Evolutionary conservation across 192 early-diverging fungal species (phyloP).

Genomic region (Piromyces finnis): DNA sequence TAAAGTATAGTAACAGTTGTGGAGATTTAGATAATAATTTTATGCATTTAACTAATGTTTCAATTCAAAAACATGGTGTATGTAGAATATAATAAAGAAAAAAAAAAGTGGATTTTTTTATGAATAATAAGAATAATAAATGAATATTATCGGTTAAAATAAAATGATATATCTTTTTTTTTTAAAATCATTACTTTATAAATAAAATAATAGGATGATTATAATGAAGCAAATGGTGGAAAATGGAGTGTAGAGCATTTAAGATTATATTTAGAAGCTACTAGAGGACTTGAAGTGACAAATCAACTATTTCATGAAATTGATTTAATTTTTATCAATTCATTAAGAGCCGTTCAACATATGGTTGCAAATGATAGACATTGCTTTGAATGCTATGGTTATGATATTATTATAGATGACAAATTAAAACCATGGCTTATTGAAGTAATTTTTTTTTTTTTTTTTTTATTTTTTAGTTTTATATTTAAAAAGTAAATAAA

Average conservation of each 20-base stretch:
- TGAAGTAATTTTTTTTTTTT: conserved; percentile 15
- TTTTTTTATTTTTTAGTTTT: background rate
- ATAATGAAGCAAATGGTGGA: conserved; percentile 36
- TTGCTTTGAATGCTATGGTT: conserved; percentile 40
- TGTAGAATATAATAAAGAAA: too few relatives aligned
- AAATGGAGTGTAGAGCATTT: conserved; percentile 32
- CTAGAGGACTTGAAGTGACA: conserved; percentile 13
- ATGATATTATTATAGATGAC: conserved; percentile 31
- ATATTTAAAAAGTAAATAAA: too few relatives aligned
- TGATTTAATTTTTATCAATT: conserved; percentile 30
- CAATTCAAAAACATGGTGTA: conserved; percentile 41
- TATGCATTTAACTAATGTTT: conserved; percentile 38
- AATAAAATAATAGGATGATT: conserved; percentile 22
- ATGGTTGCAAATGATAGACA: conserved; percentile 25
- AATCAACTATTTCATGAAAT: conserved; percentile 23
- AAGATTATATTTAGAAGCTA: conserved; percentile 20
- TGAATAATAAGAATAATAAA: too few relatives aligned
- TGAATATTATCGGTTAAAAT: too few relatives aligned
- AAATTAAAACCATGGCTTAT: conserved; percentile 34
- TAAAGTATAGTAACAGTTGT: conserved; percentile 27
- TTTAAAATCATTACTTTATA: too few relatives aligned
- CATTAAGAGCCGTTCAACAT: conserved; percentile 24
- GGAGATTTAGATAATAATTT: conserved; percentile 33
- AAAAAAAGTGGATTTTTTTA: too few relatives aligned
- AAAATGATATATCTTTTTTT: too few relatives aligned